phyloP scores from a whole-genome alignment of 2,329 filamentous ascomycete species.

The Penicillium sp. region DNA sequence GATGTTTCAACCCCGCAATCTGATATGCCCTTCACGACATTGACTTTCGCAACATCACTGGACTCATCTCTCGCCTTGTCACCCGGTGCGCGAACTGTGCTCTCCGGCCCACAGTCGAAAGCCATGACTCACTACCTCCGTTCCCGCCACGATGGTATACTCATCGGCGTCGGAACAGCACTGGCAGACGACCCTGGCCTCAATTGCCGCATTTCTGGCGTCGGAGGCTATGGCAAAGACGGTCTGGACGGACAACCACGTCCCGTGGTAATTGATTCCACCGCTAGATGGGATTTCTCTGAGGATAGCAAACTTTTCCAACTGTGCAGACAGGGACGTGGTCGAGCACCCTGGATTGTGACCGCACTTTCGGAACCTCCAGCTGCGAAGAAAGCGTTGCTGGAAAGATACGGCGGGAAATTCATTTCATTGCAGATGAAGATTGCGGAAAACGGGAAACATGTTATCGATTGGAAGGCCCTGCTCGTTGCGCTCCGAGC shows the following conservation, averaged over 20 bases:
- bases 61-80: constrained; percentile 74
- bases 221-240: constrained; percentile 54
- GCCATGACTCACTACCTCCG: constrained; percentile 95
- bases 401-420: constrained; percentile 33
- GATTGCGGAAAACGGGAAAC: constrained; percentile 10
- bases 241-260: constrained; percentile 64
- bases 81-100: constrained; percentile 71
- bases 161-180: constrained; percentile 82
- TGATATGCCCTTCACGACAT: constrained; percentile 60
- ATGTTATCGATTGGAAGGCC: constrained; percentile 56
- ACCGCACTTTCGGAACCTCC: constrained; percentile 26
- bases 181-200: constrained; percentile 81
- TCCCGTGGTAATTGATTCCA: constrained; percentile 78
- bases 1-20: constrained; percentile 18
- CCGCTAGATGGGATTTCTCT: constrained; percentile 66
- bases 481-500: constrained; percentile 58
- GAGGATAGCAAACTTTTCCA: constrained; percentile 64
- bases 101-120: constrained; percentile 82
- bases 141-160: constrained; percentile 77
- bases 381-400: constrained; percentile 14
- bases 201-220: constrained; percentile 73
- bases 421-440: constrained; percentile 29
- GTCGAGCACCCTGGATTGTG: constrained; percentile 72
- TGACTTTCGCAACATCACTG: constrained; percentile 86
- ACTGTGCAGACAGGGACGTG: constrained; percentile 62